Evolutionary conservation across 495 filamentous ascomycete genomes (phyloP), one percentile per base, ranked within the genome.

Genomic region (Penicillium roqueforti): DNA sequence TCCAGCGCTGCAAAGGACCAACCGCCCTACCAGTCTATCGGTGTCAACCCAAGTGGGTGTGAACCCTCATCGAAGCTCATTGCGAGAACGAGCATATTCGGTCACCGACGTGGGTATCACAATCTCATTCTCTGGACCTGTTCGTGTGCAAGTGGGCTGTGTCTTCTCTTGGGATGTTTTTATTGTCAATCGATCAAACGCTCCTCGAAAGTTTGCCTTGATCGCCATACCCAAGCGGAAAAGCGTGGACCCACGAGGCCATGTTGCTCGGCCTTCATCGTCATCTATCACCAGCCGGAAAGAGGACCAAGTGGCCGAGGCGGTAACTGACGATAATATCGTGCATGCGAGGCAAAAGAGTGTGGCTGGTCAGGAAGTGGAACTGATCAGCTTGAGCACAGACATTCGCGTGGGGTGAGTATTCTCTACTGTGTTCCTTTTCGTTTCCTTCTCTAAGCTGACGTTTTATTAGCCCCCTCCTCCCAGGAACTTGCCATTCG

Each of bases 131-230:
- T 83, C 83, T 9, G 85, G 81, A 0, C 87, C 87, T 9, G 63
- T 69, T 11, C 61, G 65, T 19, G 83, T 88, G 23, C 75, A 79
- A 44, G 81, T 90, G 3, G 90, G 91, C 4, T 81, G 89, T 36
- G 79, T 83, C 11, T 96, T 97, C 66, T 70, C 74, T n/a, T 96
- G 92, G 92, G 79, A 81, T 37, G 82, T 96, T 18, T 91, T 96
- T 64, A 83, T 97, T 19, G 87, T 96, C 46, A 97, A 97, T 67
- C 86, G 88, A 32, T 86, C 81, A 26, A 66, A 73, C 40, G 66
- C 75, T 22, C 71, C 85, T 26, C 84, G 89, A 9, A 95, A 92
- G 62, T 81, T 97, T 23, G 85, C 88, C 6, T 77, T 97, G 19
- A 68, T 87, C n/a, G 85, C 84, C 3, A 81, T 96, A 23, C 88